Percentiles rank a stretch among this genome's conserved stretches.
These are phyloP conservation scores for Selaginella tamariscina DNA, from an alignment of 75 land plant genomes.

Conservation along the genomic window DNA sequence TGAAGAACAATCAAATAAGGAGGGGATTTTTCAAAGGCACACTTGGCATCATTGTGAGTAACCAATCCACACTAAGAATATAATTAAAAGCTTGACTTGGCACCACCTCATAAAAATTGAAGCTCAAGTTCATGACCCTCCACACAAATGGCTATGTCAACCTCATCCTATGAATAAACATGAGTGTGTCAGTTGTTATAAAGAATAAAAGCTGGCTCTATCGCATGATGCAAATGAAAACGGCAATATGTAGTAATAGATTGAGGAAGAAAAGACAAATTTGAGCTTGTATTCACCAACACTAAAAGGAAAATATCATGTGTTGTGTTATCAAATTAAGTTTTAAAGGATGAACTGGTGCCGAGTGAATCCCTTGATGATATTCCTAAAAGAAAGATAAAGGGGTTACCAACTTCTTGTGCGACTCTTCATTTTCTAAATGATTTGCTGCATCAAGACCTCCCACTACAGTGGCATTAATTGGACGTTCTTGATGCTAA, in stretches of 20 bases:
- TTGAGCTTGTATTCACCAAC: background rate
- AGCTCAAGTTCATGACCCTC: background rate
- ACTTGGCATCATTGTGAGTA: background rate
- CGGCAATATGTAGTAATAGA: background rate
- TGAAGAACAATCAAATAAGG: background rate
- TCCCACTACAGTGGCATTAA: background rate
- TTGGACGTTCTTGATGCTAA: background rate
- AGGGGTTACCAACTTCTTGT: background rate
- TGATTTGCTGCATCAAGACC: background rate
- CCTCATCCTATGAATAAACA: background rate
- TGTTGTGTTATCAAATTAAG: background rate
- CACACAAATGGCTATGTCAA: background rate
- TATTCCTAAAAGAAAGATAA: background rate
- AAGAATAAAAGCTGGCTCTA: background rate
- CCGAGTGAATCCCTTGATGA: constrained; percentile 1
- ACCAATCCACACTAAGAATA: background rate
- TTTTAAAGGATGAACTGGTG: background rate
- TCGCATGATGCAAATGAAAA: background rate
- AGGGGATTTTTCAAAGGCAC: background rate
- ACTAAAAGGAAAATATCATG: background rate
- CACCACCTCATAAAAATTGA: background rate
- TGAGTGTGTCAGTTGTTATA: background rate
- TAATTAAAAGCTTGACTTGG: background rate
- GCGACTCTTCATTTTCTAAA: background rate
- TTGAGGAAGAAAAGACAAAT: background rate